Base-by-base conservation (phyloP, 2,329 filamentous ascomycete species). In the Alternaria panax region DNA sequence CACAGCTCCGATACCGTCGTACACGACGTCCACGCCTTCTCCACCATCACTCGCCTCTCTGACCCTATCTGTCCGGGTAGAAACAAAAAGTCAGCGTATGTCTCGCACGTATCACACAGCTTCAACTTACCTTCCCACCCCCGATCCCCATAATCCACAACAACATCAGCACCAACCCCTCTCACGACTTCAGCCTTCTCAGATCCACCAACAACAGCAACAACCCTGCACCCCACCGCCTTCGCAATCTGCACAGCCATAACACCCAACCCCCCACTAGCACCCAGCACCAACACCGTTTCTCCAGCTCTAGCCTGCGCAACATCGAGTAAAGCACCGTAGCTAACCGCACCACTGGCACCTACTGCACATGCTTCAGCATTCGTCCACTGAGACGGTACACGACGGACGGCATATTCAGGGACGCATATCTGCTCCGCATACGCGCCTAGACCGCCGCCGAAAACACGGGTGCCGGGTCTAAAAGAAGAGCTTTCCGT, bases 1-100 rank as follows among this genome's bases (percentile, higher is more conserved):
- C 7, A 88, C 84, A 24, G 85, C 78, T 0, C 86, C 86, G 11
- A 88, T 85, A 7, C 82, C 81, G 74, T 89, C 86, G 38, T 85
- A 85, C 12, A 88, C 83, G 0, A 87, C 79, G 74, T 88, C 82
- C 2, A 85, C 86, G 0, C 86, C 86, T 28, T 78, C 75, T 0
- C 81, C 81, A 1, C 71, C 78, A 1, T 72, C 74, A 0, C 85
- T 87, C 20, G 82, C 62, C 2, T 75, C 71, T n/a, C 81, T 74
- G 2, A 88, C 82, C 14, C 77, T 66, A n/a, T 82, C 75, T n/a
- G n/a, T n/a, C n/a, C n/a, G n/a, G n/a, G n/a, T n/a, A n/a, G n/a
- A n/a, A n/a, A n/a, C n/a, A n/a, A n/a, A n/a, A n/a, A n/a, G n/a
- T n/a, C n/a, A n/a, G n/a, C n/a, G n/a, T n/a, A n/a, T n/a, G n/a